Evolutionary conservation across 345 rosid species (phyloP), one percentile per base, ranked within the genome.

Genomic region (Abelmoschus esculentus): DNA sequence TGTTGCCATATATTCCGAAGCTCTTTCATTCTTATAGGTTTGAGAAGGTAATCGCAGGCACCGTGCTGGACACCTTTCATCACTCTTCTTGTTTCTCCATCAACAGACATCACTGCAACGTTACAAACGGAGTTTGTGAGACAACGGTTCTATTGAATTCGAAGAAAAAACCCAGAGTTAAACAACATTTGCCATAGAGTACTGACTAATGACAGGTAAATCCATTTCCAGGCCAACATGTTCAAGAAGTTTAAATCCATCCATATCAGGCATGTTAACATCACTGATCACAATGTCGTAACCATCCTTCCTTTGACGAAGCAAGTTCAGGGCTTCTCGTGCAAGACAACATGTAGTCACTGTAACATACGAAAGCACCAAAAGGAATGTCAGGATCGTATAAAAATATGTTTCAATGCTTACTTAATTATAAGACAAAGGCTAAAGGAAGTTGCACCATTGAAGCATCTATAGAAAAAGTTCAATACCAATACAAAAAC

Each of bases 231-330:
- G 91, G 52, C 98, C 98, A 70, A 93, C 97, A 31, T 80, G 95
- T 72, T 93, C 98, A 2, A 93, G 91, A 70, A 93, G 98, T 71
- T 90, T 93, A 73, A 93, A 93, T 4, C 98, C 98, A 47, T 93
- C 98, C 98, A 93, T 93, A 81, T 93, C 98, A 17, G 98, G 98
- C 98, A 93, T 93, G 86, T 90, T 89, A 9, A 93, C 97, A 68
- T 89, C 98, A 66, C 97, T 93, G 71, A 93, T 89, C 32, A 93
- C 98, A 29, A 90, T 93, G 75, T 89, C 98, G 66, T 80, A 93
- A 26, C 92, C 90, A 40, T 86, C 95, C 77, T 90, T 89, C 79
- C 86, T 86, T 68, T 90, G 95, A 1, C 97, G 92, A 9, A 90
- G 95, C 73, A 89, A 67, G 76, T 54, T 77, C 67, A 90, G 74